Percentiles rank a stretch among this genome's conserved stretches.
Conservation (phyloP, 345 rosid genomes). For the Euphorbia lathyris region DNA sequence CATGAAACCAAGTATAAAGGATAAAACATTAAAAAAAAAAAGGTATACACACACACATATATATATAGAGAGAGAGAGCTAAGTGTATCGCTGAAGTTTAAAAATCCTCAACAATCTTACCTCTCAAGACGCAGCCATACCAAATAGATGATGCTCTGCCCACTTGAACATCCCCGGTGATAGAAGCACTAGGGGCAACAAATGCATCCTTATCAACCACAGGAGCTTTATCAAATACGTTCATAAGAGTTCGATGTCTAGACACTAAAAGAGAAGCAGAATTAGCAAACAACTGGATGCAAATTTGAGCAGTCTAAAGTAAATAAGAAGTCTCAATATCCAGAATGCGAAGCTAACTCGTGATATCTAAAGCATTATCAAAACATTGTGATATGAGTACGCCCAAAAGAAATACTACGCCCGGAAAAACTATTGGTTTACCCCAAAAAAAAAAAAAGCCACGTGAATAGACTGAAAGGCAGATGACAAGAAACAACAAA, state of each 20-base stretch:
- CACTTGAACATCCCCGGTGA: slow-evolving; percentile 82
- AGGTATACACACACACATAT: too few species aligned
- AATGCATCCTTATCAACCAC: slow-evolving; percentile 75
- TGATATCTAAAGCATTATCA: not conserved
- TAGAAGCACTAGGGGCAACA: slow-evolving; percentile 91
- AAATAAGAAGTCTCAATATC: not conserved
- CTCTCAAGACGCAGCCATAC: slow-evolving; percentile 97
- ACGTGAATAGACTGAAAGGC: not conserved
- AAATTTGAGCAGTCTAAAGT: slow-evolving; percentile 7
- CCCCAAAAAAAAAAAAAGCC: not conserved
- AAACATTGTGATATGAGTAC: not conserved
- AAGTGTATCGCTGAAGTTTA: too few species aligned
- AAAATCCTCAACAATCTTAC: slow-evolving; percentile 43
- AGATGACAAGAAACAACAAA: too few species aligned
- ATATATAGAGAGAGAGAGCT: too few species aligned
- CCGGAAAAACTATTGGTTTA: not conserved
- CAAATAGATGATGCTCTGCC: slow-evolving; percentile 87
- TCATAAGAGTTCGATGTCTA: slow-evolving; percentile 93
- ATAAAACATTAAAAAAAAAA: too few species aligned
- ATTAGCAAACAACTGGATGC: not conserved
- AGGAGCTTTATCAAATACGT: slow-evolving; percentile 82
- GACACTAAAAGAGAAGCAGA: slow-evolving; percentile 47
- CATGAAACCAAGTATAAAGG: too few species aligned
- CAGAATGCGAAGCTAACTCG: slow-evolving; percentile 16
- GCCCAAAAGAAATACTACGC: not conserved